Conservation (phyloP, 345 rosid species). For the Rubroshorea leprosula region DNA sequence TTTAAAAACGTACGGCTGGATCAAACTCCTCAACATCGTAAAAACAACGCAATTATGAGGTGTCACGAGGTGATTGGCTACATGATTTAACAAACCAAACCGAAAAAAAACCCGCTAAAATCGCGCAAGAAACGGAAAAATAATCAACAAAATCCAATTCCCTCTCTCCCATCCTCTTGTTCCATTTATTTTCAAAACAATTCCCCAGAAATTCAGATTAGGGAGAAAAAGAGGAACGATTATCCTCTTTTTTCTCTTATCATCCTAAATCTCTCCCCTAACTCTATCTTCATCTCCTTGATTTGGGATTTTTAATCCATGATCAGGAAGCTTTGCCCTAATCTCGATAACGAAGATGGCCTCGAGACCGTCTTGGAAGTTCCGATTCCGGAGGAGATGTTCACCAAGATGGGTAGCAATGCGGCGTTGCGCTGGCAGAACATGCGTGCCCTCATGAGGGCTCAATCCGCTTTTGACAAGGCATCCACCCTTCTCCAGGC, state of each 20-base stretch:
- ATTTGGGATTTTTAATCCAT: conserved; percentile 10
- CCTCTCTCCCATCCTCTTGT: neutral
- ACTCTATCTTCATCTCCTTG: neutral
- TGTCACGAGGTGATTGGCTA: neutral
- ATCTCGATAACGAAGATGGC: conserved; percentile 53
- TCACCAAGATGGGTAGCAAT: conserved; percentile 53
- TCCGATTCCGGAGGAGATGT: conserved; percentile 75
- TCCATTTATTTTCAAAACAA: conserved; percentile 4
- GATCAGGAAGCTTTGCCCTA: conserved; percentile 55
- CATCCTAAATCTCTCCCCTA: conserved; percentile 9
- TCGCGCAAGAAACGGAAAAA: neutral
- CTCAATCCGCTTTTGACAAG: conserved; percentile 28
- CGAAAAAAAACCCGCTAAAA: neutral
- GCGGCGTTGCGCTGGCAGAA: conserved; percentile 70
- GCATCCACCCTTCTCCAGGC: conserved; percentile 53
- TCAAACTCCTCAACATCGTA: too few relatives aligned
- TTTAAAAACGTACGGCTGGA: too few relatives aligned
- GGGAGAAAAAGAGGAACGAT: conserved; percentile 20
- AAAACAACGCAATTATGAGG: neutral
- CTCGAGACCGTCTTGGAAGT: conserved; percentile 74
- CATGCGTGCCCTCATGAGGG: conserved; percentile 67
- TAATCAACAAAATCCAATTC: neutral
- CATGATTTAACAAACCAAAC: neutral
- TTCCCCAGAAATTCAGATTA: neutral
- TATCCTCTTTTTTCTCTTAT: conserved; percentile 9